A percentile compares a stretch with the other conserved stretches of the same genome.
Evolutionary conservation across 352 stramenopile genomes (phyloP).

Genomic region (Globisporangium rhizosaccharum): DNA sequence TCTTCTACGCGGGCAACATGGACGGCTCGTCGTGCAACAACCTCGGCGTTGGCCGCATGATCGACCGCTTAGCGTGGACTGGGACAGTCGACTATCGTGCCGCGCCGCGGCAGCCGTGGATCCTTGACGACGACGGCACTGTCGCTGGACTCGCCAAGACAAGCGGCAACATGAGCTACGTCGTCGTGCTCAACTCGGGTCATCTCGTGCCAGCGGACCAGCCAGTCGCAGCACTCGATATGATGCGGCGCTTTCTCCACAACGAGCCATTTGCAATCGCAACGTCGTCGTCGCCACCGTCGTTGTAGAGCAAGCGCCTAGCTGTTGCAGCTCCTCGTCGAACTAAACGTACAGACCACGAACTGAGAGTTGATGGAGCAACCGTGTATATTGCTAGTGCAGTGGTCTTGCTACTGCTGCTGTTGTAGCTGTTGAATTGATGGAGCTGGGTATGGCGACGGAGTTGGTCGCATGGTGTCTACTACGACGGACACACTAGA

Average conservation of each 20-base stretch:
- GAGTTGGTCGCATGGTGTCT: no score
- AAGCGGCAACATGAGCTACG: conserved; percentile 74
- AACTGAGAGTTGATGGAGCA: no score
- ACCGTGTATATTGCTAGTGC: no score
- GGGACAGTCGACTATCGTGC: conserved; percentile 61
- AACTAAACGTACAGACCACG: neutral
- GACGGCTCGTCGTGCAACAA: conserved; percentile 80
- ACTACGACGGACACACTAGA: conserved; percentile 21
- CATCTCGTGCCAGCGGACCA: conserved; percentile 72
- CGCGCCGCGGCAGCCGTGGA: conserved; percentile 52
- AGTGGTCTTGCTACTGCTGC: no score
- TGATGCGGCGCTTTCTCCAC: conserved; percentile 76
- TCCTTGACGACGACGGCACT: conserved; percentile 31
- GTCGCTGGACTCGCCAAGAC: conserved; percentile 67
- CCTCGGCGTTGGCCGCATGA: conserved; percentile 66
- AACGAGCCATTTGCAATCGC: conserved; percentile 27
- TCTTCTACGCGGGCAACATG: conserved; percentile 85
- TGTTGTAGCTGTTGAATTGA: no score
- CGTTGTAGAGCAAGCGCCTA: neutral
- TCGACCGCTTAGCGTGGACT: conserved; percentile 72
- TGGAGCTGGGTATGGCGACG: no score
- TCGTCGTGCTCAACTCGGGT: conserved; percentile 76
- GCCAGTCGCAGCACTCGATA: conserved; percentile 63
- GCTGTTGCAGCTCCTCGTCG: neutral
- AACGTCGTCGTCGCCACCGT: neutral